Conservation (phyloP, 371 early-diverging fungal species). For the Mucor lusitanicus region DNA sequence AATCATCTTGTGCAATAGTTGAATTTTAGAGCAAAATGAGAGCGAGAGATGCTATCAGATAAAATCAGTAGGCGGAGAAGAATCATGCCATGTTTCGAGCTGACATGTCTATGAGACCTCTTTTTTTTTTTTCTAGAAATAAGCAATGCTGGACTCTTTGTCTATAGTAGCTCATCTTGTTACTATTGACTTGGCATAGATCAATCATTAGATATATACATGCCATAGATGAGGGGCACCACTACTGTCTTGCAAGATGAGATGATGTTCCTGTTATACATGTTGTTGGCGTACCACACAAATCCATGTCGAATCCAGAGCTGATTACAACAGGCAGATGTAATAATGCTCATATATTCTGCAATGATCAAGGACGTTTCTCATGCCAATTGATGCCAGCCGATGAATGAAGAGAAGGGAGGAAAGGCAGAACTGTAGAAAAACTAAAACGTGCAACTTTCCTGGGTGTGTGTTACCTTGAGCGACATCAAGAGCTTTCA, state of each 20-base stretch:
- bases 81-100: background rate
- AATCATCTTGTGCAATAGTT: background rate
- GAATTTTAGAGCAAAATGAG: background rate
- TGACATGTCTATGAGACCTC: background rate
- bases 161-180: background rate
- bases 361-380: too few species aligned
- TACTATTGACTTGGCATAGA: too few species aligned
- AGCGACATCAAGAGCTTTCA: too few species aligned
- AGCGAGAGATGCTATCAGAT: background rate
- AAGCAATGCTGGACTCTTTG: too few species aligned
- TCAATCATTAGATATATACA: too few species aligned
- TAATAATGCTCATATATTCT: background rate
- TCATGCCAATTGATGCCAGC: too few species aligned
- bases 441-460: too few species aligned
- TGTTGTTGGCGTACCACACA: background rate
- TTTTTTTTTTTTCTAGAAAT: too few species aligned
- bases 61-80: background rate
- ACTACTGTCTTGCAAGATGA: background rate
- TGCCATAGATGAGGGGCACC: background rate
- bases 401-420: too few species aligned
- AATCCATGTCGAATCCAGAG: background rate
- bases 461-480: too few species aligned
- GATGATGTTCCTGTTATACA: background rate
- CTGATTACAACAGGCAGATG: background rate
- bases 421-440: too few species aligned